Evolutionary conservation across 306 rosid genomes (phyloP), one percentile per base, ranked within the genome.

Genomic region (Chamaecrista fasciculata): DNA sequence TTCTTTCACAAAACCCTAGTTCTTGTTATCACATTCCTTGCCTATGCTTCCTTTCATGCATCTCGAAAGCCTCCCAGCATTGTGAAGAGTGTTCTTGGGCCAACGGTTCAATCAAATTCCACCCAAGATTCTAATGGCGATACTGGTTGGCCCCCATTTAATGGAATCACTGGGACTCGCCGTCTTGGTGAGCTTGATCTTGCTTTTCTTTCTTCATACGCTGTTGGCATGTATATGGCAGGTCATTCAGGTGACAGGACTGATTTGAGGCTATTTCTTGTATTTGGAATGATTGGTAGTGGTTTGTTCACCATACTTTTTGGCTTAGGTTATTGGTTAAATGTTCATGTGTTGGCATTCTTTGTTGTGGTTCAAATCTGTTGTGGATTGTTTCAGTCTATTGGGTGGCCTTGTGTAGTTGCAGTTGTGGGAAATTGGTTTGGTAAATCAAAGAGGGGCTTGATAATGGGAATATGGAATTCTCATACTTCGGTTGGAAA

Each of bases 401-500:
- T 95, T 76, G 97, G 97, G 66, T 95, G 99, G 97, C 99, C 97
- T 66, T 95, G 95, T 83, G 99, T 85, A 68, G 90, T 87, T 53
- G 85, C 90, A 25, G 62, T 87, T 20, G 90, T 85, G 59, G 88
- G 94, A 6, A 82, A 85, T 65, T 87, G 94, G 94, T 83, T 68
- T 75, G 90, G 87, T 51, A 87, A 81, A 72, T 76, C 67, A 3
- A 83, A 83, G 81, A 46, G 90, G 83, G 81, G 93, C 88, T 3
- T 87, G 88, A 84, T 80, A 57, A 75, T 89, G 77, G 99, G 97
- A 43, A 64, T 87, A 7, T 95, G 99, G 99, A 91, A 78, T 77
- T 89, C 99, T 0, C 92, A 95, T 82, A 84, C 99, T 50, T 91
- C 97, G 0, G 88, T 95, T 0, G 99, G 99, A 55, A 91, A 95